Evolutionary conservation across 495 filamentous ascomycete genomes (phyloP), one percentile per base, ranked within the genome.

Genomic region (Xylaria scruposa): DNA sequence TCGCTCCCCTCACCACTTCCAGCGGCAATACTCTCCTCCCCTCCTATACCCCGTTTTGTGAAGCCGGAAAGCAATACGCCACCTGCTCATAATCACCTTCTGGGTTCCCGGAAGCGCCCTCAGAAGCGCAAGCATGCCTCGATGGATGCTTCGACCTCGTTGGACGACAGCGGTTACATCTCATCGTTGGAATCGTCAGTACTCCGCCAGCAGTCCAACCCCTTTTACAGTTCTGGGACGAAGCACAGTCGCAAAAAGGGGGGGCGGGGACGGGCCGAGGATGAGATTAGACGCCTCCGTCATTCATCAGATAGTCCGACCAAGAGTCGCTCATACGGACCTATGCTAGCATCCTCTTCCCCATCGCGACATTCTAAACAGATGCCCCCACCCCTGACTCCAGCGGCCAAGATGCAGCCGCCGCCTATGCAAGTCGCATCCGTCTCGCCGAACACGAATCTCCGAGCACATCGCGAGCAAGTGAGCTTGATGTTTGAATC

Each of bases 91-190:
- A 87, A 90, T n/a, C 81, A 86, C 47, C 82, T 85, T 24, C 91
- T 91, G 24, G 82, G 78, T 40, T 79, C 83, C 53, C 85, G 83
- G 53, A 86, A 85, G 73, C 88, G 86, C 15, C 83, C 86, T 15
- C 88, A 90, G 61, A 95, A 93, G 80, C 90, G 92, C 58, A 95
- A 93, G 77, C 88, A 90, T 74, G 83, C 84, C 4, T 88, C 89
- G 4, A 91, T 97, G 84, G 94, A 97, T 74, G 96, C 76, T n/a
- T 88, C 90, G 71, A 81, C 84, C 6, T 87, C 88, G 17, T 90
- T 97, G 83, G 94, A 97, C 74, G 96, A 99, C 76, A 97, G 95
- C 79, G 96, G 96, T 13, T 99, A 98, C 79, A 97, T 97, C 76
- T 99, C 96, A 1, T 98, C 95, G 0, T 83, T 99, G n/a, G 96